Evolutionary conservation across 257 asterid genomes (phyloP), one percentile per base, ranked within the genome.

Genomic region (Coffea eugenioides): DNA sequence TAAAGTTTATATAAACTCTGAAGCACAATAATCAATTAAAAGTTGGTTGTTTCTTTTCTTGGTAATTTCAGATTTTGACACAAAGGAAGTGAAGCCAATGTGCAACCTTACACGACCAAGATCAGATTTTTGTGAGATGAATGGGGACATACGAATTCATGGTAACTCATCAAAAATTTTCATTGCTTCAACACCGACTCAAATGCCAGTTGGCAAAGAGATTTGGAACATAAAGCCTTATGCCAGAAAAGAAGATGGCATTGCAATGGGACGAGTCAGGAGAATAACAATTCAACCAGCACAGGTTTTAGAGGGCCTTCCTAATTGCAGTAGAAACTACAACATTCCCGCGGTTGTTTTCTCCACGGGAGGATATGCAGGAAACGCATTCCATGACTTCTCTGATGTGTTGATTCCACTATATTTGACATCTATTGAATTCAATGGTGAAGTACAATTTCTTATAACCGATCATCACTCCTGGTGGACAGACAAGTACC

Each of bases 91-190:
- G n/a, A 84, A 67, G 48, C 85, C 82, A 51, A 80, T 71, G 34
- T 75, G 77, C 54, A 85, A 88, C 25, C 25, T 80, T 21, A 75
- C 85, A 9, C 82, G 67, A 20, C 76, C 84, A 73, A 80, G 88
- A 67, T 83, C 94, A 12, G 92, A 91, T 14, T 73, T 80, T 1
- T 93, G 86, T 67, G 90, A 93, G 25, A 31, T 87, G 31, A 76
- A 76, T 6, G 97, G 97, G 10, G 97, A 93, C 80, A 72, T 90
- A 69, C 86, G 97, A 81, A 85, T 91, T 79, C 81, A 85, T 1
- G 86, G 87, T 31, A 73, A 61, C 77, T 82, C 90, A 6, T 82
- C 94, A 72, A 87, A 91, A 73, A 81, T 93, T 67, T 86, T 78
- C 84, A 48, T 89, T 39, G 80, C 83, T 36, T 87, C 92, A 70